phyloP scores from a whole-genome alignment of 306 rosid species.

The Cicer cuneatum region DNA sequence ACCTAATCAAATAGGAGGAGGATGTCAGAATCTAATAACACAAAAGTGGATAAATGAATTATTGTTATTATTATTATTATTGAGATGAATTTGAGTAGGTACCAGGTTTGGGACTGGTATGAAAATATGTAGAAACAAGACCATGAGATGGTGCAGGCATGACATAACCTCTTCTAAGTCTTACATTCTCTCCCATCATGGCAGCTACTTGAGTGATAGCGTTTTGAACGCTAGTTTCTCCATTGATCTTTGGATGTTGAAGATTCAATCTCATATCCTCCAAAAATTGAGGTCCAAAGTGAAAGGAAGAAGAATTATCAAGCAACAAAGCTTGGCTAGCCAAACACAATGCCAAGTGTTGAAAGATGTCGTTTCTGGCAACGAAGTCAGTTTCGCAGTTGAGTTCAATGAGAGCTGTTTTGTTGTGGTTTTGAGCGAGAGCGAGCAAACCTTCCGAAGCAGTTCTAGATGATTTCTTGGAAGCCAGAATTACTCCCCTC shows the following conservation, averaged over 20 bases:
- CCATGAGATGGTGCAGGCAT: constrained; percentile 66
- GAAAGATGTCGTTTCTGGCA: constrained; percentile 90
- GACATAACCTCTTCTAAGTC: constrained; percentile 70
- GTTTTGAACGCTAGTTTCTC: constrained; percentile 72
- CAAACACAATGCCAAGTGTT: constrained; percentile 75
- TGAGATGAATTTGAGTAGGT: neutral
- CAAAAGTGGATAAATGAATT: neutral
- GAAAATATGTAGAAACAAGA: constrained; percentile 84
- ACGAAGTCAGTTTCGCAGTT: constrained; percentile 97
- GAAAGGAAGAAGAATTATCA: constrained; percentile 53
- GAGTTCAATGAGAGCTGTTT: constrained; percentile 82
- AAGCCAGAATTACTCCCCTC: constrained; percentile 76
- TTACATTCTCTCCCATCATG: constrained; percentile 91
- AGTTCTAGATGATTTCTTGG: constrained; percentile 75
- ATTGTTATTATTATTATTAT: too few species aligned
- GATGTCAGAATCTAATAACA: constrained; percentile 19
- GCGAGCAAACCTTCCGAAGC: constrained; percentile 94
- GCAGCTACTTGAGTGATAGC: constrained; percentile 94
- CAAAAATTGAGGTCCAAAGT: constrained; percentile 65
- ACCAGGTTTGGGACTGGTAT: constrained; percentile 93
- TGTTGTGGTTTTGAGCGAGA: constrained; percentile 60
- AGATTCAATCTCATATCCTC: constrained; percentile 72
- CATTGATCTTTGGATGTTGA: constrained; percentile 80
- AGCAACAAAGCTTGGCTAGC: constrained; percentile 74
- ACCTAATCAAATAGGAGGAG: constrained; percentile 52